phyloP scores from a whole-genome alignment of 2,329 filamentous ascomycete genomes.

The Sporothrix schenckii region DNA sequence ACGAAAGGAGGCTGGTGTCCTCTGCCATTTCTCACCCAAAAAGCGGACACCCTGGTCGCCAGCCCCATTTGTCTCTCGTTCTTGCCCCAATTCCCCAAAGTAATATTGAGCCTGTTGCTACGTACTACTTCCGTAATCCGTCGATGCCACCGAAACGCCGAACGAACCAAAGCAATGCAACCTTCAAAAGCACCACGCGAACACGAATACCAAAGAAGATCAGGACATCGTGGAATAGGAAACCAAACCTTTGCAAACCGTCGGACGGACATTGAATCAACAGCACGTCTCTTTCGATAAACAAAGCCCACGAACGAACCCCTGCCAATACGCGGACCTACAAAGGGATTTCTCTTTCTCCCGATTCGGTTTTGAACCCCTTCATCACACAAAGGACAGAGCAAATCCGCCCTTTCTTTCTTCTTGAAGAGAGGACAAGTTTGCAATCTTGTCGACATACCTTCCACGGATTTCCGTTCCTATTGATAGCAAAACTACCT shows the following conservation, averaged over 20 bases:
- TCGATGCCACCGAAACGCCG: slow-evolving; percentile 25
- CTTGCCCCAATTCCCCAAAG: slow-evolving; percentile 5
- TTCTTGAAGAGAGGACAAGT: slow-evolving; percentile 10
- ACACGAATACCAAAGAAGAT: not conserved
- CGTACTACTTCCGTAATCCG: slow-evolving; percentile 12
- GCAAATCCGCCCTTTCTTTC: not conserved
- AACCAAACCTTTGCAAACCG: not conserved
- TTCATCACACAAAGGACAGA: slow-evolving; percentile 6
- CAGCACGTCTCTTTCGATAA: not conserved
- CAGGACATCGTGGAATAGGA: not conserved
- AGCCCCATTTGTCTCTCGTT: slow-evolving; percentile 20
- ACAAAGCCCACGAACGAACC: not conserved
- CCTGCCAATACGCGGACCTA: slow-evolving; percentile 19
- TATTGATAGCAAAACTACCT: not conserved
- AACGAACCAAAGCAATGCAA: slow-evolving; percentile 6
- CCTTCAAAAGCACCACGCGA: not conserved
- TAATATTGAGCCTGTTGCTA: slow-evolving; percentile 12
- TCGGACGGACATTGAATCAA: not conserved
- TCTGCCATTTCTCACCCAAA: too few species aligned
- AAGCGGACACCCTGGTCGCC: slow-evolving; percentile 13
- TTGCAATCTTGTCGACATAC: not conserved
- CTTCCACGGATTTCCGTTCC: not conserved
- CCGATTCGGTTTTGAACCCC: slow-evolving; percentile 17
- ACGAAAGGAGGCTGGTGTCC: slow-evolving; percentile 15
- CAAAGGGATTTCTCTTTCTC: slow-evolving; percentile 7